Conservation (phyloP, 768 basidiomycete genomes). For the Antrodiella citrinella region DNA sequence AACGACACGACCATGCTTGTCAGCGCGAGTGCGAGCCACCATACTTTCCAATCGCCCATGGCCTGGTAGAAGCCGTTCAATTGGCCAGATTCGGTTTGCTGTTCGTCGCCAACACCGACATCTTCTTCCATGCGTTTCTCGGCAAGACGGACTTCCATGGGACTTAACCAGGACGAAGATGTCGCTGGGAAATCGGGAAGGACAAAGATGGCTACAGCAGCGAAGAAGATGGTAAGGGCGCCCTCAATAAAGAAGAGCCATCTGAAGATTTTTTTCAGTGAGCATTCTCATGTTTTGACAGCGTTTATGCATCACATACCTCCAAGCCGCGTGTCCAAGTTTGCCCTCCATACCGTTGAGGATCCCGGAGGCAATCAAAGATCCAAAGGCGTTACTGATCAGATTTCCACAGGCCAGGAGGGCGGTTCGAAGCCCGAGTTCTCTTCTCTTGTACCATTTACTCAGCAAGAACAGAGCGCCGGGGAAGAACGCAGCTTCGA, state of each 20-base stretch:
- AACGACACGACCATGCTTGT: slow-evolving; percentile 54
- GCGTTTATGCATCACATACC: slow-evolving; percentile 36
- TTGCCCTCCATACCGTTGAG: slow-evolving; percentile 64
- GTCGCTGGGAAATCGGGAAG: slow-evolving; percentile 70
- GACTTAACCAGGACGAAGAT: slow-evolving; percentile 51
- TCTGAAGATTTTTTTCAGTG: too few species aligned
- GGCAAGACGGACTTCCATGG: slow-evolving; percentile 49
- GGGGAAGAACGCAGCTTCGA: slow-evolving; percentile 59
- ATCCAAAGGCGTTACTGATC: slow-evolving; percentile 77
- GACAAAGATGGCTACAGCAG: slow-evolving; percentile 47
- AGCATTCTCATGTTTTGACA: too few species aligned
- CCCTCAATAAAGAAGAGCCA: slow-evolving; percentile 75
- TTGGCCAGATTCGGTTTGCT: slow-evolving; percentile 31
- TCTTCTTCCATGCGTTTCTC: slow-evolving; percentile 58
- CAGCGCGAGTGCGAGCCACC: slow-evolving; percentile 65
- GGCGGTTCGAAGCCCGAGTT: slow-evolving; percentile 63
- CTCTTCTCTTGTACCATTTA: slow-evolving; percentile 66
- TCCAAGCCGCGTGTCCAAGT: slow-evolving; percentile 65
- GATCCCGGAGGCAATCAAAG: slow-evolving; percentile 70
- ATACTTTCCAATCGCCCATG: slow-evolving; percentile 74
- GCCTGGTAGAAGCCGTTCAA: slow-evolving; percentile 48
- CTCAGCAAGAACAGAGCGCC: slow-evolving; percentile 57
- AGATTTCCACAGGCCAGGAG: slow-evolving; percentile 64
- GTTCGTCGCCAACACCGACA: slow-evolving; percentile 42
- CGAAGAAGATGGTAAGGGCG: slow-evolving; percentile 44